Conservation (phyloP, 768 basidiomycete species). For the Termitomyces bulborhizus region DNA sequence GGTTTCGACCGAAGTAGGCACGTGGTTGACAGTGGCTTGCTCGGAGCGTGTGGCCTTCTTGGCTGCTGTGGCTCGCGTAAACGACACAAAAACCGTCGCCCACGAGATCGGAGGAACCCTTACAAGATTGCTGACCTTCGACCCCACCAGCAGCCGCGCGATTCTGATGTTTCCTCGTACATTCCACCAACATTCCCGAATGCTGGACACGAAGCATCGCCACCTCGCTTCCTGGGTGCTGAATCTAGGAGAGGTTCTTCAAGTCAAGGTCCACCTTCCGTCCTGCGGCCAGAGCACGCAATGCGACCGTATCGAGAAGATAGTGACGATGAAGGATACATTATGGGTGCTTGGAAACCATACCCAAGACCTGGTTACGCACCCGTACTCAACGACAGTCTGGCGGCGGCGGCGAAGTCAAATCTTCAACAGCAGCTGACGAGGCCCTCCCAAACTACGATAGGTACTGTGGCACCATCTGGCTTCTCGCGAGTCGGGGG, state of each 20-base stretch:
- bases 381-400: constrained; percentile 33
- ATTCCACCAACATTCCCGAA: constrained; percentile 34
- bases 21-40: constrained; percentile 78
- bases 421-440: constrained; percentile 9
- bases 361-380: constrained; percentile 51
- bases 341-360: constrained; percentile 94
- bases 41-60: constrained; percentile 73
- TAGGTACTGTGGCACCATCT: constrained; percentile 23
- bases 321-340: constrained; percentile 77
- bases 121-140: constrained; percentile 16
- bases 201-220: constrained; percentile 24
- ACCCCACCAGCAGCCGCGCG: constrained; percentile 17
- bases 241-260: constrained; percentile 44
- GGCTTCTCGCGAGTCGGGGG: constrained; percentile 88
- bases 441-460: constrained; percentile 16
- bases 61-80: constrained; percentile 57
- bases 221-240: constrained; percentile 26
- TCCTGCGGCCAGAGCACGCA: constrained; percentile 76
- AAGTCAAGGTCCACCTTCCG: constrained; percentile 58
- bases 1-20: constrained; percentile 83
- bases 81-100: constrained; percentile 23
- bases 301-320: constrained; percentile 72
- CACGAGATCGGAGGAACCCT: constrained; percentile 11
- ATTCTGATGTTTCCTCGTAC: constrained; percentile 47
- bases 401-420: constrained; percentile 10